A percentile compares a stretch with the other conserved stretches of the same genome.
phyloP scores from a whole-genome alignment of 192 early-diverging fungal species.

The Backusella liffmaniae region DNA sequence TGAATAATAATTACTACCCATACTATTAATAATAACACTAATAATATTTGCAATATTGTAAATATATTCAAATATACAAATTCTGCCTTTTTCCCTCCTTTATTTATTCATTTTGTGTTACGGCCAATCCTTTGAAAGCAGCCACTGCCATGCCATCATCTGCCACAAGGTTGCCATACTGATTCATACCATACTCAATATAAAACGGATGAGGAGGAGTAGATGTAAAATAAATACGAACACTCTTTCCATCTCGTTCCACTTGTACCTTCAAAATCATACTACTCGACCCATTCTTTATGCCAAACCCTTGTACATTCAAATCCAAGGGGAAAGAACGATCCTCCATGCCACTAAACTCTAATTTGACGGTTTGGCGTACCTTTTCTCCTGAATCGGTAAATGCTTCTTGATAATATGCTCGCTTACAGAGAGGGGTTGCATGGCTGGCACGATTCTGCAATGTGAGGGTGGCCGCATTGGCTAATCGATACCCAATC shows the following conservation, averaged over 20 bases:
- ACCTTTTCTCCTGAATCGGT: not conserved
- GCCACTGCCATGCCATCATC: conserved; percentile 12
- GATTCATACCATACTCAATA: conserved; percentile 10
- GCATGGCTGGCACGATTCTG: not conserved
- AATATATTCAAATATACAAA: not conserved
- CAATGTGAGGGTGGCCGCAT: not conserved
- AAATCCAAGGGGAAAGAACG: not conserved
- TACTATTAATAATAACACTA: not conserved
- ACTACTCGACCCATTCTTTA: not conserved
- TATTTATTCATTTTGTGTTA: not conserved
- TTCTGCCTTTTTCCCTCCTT: too few species aligned
- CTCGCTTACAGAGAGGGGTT: not conserved
- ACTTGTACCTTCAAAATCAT: not conserved
- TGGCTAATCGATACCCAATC: conserved; percentile 22
- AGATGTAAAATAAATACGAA: not conserved
- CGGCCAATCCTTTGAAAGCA: conserved; percentile 1
- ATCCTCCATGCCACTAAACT: not conserved
- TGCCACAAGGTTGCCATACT: conserved; percentile 11
- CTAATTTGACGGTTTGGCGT: not conserved
- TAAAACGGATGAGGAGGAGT: not conserved
- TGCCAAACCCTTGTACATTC: not conserved
- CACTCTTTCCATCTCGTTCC: not conserved
- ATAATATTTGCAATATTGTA: not conserved
- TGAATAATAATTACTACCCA: too few species aligned
- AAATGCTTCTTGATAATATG: not conserved